phyloP scores from a whole-genome alignment of 1,139 yeast genomes.

The Candida sp. region DNA sequence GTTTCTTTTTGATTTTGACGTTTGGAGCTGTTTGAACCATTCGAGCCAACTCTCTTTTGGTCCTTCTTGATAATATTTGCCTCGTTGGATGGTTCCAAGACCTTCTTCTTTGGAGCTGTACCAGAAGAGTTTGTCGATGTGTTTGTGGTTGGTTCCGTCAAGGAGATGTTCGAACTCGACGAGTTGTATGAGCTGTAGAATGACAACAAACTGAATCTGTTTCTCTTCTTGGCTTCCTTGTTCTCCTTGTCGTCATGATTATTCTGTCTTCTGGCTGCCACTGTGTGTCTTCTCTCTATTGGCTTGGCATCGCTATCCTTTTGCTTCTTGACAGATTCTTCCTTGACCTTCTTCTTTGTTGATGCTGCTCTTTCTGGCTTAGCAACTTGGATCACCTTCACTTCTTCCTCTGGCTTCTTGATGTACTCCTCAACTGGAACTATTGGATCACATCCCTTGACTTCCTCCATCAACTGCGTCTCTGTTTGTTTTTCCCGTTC shows the following conservation, averaged over 20 bases:
- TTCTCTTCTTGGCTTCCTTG: slow-evolving; percentile 43
- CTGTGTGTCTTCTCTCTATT: slow-evolving; percentile 13
- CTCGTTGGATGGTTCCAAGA: slow-evolving; percentile 46
- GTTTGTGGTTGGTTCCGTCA: slow-evolving; percentile 16
- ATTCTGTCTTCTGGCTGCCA: slow-evolving; percentile 5
- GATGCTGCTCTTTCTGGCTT: slow-evolving; percentile 1
- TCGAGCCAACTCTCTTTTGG: slow-evolving; percentile 21
- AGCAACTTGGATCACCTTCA: neutral
- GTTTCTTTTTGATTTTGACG: slow-evolving; percentile 46
- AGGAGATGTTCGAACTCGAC: slow-evolving; percentile 22
- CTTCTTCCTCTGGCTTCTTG: slow-evolving; percentile 8
- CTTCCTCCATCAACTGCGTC: slow-evolving; percentile 6
- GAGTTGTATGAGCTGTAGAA: slow-evolving; percentile 46
- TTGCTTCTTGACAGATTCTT: slow-evolving; percentile 1
- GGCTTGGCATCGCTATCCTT: slow-evolving; percentile 3
- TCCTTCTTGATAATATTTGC: slow-evolving; percentile 24
- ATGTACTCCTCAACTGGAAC: slow-evolving; percentile 17
- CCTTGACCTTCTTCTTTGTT: slow-evolving; percentile 1
- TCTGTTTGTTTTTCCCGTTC: slow-evolving; percentile 1
- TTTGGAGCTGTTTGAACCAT: slow-evolving; percentile 13
- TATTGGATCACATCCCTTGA: slow-evolving; percentile 10
- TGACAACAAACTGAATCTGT: slow-evolving; percentile 57
- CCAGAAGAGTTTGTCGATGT: slow-evolving; percentile 12
- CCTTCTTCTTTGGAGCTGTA: slow-evolving; percentile 24
- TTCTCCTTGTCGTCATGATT: slow-evolving; percentile 16